Conservation (phyloP, 345 rosid genomes). For the rapeseed (Brassica napus) region Da-Ae NC_063439.1:10721001-10721500, state of each 20-base stretch:
- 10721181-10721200: constrained; percentile 7
- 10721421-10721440: constrained; percentile 5
- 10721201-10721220: not conserved
- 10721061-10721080: constrained; percentile 59
- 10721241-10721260: constrained; percentile 85
- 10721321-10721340: constrained; percentile 74
- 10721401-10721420: constrained; percentile 7
- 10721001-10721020: constrained; percentile 68
- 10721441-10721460: not conserved
- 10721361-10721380: constrained; percentile 75
- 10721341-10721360: constrained; percentile 77
- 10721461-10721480: constrained; percentile 60
- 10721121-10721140: not conserved
- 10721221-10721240: constrained; percentile 26
- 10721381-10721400: constrained; percentile 70
- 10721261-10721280: constrained; percentile 61
- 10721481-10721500: constrained; percentile 87
- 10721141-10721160: not conserved
- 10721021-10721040: constrained; percentile 59
- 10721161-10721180: not conserved
- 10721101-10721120: constrained; percentile 3
- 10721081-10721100: constrained; percentile 17
- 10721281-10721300: constrained; percentile 72
- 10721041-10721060: constrained; percentile 65
- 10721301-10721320: constrained; percentile 69